Conservation (phyloP, 441 rosid species). For the Croton setiger region DNA sequence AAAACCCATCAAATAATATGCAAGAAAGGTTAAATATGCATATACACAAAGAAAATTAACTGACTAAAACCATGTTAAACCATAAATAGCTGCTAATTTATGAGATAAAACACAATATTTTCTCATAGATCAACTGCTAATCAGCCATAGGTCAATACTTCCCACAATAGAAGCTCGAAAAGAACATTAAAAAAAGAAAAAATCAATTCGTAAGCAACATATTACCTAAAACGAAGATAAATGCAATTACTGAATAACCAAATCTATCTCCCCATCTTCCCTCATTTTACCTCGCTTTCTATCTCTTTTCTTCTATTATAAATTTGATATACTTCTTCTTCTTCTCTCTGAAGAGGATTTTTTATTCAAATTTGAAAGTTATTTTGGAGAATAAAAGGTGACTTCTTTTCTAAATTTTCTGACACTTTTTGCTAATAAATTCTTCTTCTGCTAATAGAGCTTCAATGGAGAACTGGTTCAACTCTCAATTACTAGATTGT, state of each 20-base stretch:
- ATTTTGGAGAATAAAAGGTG: background rate
- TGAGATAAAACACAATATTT: background rate
- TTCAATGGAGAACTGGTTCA: background rate
- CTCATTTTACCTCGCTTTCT: background rate
- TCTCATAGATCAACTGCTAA: constrained; percentile 9
- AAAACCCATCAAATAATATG: background rate
- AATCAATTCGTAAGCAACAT: background rate
- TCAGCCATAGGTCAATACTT: background rate
- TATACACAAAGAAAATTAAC: background rate
- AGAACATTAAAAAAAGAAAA: background rate
- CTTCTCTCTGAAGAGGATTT: background rate
- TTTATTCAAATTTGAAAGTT: constrained; percentile 1
- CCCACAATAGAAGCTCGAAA: background rate
- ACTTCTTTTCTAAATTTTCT: background rate
- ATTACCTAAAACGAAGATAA: constrained; percentile 16
- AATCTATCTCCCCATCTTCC: constrained; percentile 7
- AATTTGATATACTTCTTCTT: no score
- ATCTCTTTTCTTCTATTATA: no score
- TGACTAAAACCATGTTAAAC: background rate
- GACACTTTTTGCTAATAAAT: constrained; percentile 9
- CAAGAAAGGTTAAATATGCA: background rate
- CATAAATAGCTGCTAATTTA: background rate
- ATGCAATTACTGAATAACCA: constrained; percentile 11
- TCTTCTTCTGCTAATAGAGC: constrained; percentile 6
- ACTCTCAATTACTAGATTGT: background rate